These are phyloP conservation scores for Fusarium nematophilum DNA, from an alignment of 2,329 filamentous ascomycete species.

Conservation along the genomic window DNA sequence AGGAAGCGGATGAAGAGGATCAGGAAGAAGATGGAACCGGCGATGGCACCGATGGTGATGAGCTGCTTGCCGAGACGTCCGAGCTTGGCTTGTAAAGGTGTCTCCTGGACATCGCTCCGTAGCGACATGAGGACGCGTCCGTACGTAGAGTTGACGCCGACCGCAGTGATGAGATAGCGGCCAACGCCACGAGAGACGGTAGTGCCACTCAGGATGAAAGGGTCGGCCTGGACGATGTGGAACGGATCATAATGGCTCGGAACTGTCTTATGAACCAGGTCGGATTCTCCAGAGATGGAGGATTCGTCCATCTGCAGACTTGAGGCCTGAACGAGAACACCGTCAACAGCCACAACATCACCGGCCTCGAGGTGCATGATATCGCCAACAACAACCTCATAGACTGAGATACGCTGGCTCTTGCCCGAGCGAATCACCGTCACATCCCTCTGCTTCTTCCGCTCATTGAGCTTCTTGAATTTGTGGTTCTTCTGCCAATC, in stretches of 20 bases:
- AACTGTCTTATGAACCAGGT: conserved; percentile 73
- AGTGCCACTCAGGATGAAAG: conserved; percentile 83
- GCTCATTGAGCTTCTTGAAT: conserved; percentile 83
- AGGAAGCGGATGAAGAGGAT: conserved; percentile 56
- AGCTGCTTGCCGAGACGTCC: conserved; percentile 84
- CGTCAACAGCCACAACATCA: conserved; percentile 77
- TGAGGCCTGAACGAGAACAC: conserved; percentile 69
- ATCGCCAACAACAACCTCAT: conserved; percentile 79
- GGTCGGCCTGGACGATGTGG: conserved; percentile 68
- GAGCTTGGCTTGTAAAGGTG: conserved; percentile 81
- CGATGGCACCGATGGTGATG: conserved; percentile 54
- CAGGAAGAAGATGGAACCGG: conserved; percentile 56
- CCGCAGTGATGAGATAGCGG: conserved; percentile 79
- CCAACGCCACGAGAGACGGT: conserved; percentile 83
- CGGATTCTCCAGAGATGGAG: conserved; percentile 80
- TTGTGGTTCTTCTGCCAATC: conserved; percentile 87
- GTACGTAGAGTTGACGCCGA: conserved; percentile 78
- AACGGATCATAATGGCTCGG: conserved; percentile 69
- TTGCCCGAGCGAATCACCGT: conserved; percentile 82
- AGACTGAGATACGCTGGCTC: conserved; percentile 74
- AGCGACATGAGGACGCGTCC: conserved; percentile 84
- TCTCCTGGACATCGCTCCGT: conserved; percentile 80
- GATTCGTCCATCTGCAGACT: conserved; percentile 76
- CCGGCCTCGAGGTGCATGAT: conserved; percentile 79
- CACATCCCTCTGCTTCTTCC: conserved; percentile 80